Evolutionary conservation across 108 stramenopile genomes (phyloP), one percentile per base, ranked within the genome.

Genomic region (Nannochloropsis salina): DNA sequence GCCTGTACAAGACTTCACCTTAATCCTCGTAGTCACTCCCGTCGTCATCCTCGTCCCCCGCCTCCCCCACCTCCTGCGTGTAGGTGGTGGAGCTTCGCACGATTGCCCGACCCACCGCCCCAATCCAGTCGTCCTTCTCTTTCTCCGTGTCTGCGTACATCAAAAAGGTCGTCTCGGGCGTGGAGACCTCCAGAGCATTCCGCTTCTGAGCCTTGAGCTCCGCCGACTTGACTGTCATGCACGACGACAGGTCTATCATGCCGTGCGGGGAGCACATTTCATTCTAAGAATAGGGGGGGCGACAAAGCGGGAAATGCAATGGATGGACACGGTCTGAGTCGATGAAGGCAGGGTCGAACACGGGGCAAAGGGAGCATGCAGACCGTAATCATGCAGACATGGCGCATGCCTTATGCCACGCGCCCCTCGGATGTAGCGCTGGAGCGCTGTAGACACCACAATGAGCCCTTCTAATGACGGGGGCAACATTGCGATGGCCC

Each of bases 51-150:
- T 74, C 61, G n/a, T 74, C 61, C 3, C 61, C 61, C 61, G 20
- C 61, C 61, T 74, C 61, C 61, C 61, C 61, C 61, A 74, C 61
- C 61, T 89, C 88, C 79, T 85, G 81, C 85, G 89, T 89, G 84
- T 89, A 92, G 10, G 93, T 92, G 86, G 88, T 87, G 11, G 91
- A 91, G 11, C 88, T 96, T 42, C 96, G 95, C 9, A 99, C 98
- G 88, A 99, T 99, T n/a, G 97, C 94, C 81, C 95, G 94, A 42
- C 98, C 99, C 11, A 98, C 96, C 15, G 95, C 94, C 8, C 99
- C 99, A 87, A 99, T 99, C 99, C 99, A 99, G 87, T 98, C 98
- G 86, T 99, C 99, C 91, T 99, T 99, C 88, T 97, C 97, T 89
- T 89, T 85, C 91, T 99, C 98, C 20, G 96, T 96, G 88, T 98